phyloP scores from a whole-genome alignment of 805 yeast genomes.

The Myxozyma geophila region DNA sequence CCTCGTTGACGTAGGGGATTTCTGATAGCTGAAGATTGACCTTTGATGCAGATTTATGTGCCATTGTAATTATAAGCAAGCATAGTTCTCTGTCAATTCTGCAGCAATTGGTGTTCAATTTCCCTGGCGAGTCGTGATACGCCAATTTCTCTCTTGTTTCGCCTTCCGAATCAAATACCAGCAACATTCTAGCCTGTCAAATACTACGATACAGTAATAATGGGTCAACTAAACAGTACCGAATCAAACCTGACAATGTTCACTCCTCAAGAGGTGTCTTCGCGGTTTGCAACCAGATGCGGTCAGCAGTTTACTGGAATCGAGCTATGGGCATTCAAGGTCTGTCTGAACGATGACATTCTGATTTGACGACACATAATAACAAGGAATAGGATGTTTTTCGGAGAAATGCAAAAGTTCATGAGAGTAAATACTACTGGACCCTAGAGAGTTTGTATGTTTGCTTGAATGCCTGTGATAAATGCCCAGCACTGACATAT shows the following conservation, averaged over 20 bases:
- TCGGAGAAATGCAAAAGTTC: slow-evolving; percentile 41
- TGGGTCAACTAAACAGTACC: slow-evolving; percentile 34
- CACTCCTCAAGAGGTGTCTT: slow-evolving; percentile 40
- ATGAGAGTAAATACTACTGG: slow-evolving; percentile 30
- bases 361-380: background rate
- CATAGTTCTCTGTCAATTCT: no score
- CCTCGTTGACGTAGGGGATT: no score
- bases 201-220: background rate
- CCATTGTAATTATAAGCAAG: no score
- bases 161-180: no score
- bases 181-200: background rate
- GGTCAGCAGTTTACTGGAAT: slow-evolving; percentile 45
- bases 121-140: no score
- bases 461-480: background rate
- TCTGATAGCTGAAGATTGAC: no score
- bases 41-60: no score
- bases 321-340: slow-evolving; percentile 47
- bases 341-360: slow-evolving; percentile 9
- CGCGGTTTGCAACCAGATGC: slow-evolving; percentile 45
- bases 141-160: no score
- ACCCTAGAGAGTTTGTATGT: slow-evolving; percentile 32
- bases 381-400: slow-evolving; percentile 21
- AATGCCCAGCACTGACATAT: background rate
- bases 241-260: slow-evolving; percentile 18
- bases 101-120: no score